These are phyloP conservation scores for Fusarium sp. DNA, from an alignment of 2,329 filamentous ascomycete species.

Conservation along the genomic window DNA sequence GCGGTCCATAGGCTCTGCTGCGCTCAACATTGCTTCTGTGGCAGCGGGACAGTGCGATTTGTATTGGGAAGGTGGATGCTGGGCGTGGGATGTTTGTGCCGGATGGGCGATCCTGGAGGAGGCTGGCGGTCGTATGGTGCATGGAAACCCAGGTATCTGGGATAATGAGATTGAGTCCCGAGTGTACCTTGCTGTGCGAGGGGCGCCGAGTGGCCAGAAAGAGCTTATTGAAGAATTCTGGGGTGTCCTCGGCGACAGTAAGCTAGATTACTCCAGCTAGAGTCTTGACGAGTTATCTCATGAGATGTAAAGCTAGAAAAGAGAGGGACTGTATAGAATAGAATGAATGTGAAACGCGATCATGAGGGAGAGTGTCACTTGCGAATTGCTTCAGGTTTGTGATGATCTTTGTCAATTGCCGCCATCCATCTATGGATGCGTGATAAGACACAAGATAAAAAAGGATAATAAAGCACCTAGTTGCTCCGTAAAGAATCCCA, in stretches of 20 bases:
- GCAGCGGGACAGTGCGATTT: conserved; percentile 78
- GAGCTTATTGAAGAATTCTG: conserved; percentile 75
- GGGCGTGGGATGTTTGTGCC: conserved; percentile 88
- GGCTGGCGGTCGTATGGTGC: conserved; percentile 79
- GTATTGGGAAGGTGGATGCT: conserved; percentile 88
- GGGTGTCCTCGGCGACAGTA: conserved; percentile 68
- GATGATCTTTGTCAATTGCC: conserved; percentile 34
- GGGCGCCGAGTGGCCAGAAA: conserved; percentile 70
- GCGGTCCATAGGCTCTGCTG: conserved; percentile 78
- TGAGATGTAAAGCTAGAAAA: not conserved
- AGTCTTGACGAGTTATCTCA: not conserved
- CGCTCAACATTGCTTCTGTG: conserved; percentile 79
- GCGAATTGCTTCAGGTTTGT: conserved; percentile 15
- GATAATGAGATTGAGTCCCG: conserved; percentile 69
- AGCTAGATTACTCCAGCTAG: conserved; percentile 62
- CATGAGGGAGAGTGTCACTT: conserved; percentile 3
- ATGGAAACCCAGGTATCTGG: conserved; percentile 82
- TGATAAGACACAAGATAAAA: conserved; percentile 31
- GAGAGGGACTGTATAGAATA: conserved; percentile 17
- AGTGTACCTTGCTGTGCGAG: conserved; percentile 73
- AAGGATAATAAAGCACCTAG: conserved; percentile 37
- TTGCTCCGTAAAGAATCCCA: conserved; percentile 42
- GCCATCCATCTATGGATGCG: conserved; percentile 32
- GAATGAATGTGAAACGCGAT: not conserved
- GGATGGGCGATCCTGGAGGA: conserved; percentile 83